Evolutionary conservation across 176 grass and related monocot genomes (phyloP), one percentile per base, ranked within the genome.

Genomic region (Phragmites australis): DNA sequence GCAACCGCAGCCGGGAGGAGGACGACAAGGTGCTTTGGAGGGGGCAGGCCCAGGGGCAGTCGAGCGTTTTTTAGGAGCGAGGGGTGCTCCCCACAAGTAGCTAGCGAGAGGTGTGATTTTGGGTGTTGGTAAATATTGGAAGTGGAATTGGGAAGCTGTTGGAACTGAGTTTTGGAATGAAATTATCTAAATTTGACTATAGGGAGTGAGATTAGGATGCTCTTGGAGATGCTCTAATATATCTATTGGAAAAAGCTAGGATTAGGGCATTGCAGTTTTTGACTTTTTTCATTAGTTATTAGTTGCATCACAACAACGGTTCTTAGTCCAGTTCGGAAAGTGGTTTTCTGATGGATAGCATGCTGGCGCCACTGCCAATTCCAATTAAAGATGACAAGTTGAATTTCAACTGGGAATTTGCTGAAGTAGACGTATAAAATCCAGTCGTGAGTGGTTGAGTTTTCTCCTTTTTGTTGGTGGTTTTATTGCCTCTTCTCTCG

Each of bases 351-450:
- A 43, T 68, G 17, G 31, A 75, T 49, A 43, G 3, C 3, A 16
- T 69, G 18, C 49, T 48, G 40, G 6, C 5, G 26, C n/a, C n/a
- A 19, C 14, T 68, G 47, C 16, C 3, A 4, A 11, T 51, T 49
- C 40, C 40, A 75, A 48, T 13, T 76, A 56, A 39, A 57, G 15
- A 8, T 47, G 8, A 5, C 27, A 68, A 48, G 39, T 67, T 26
- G 27, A 80, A 80, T n/a, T 14, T 55, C 46, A 14, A 25, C 58
- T 62, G 61, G 15, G 75, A 81, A 39, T 68, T n/a, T 11, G 34
- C 27, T 62, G 43, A 34, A 63, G 56, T 52, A 71, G 23, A 47
- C n/a, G n/a, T n/a, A n/a, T n/a, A 59, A 27, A n/a, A 19, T 43
- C 30, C 31, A 67, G 26, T 26, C 7, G 1, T 59, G 55, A 61